A percentile compares a stretch with the other conserved stretches of the same genome.
Evolutionary conservation across 2,329 filamentous ascomycete genomes (phyloP).

Genomic region (Coniella vitis): DNA sequence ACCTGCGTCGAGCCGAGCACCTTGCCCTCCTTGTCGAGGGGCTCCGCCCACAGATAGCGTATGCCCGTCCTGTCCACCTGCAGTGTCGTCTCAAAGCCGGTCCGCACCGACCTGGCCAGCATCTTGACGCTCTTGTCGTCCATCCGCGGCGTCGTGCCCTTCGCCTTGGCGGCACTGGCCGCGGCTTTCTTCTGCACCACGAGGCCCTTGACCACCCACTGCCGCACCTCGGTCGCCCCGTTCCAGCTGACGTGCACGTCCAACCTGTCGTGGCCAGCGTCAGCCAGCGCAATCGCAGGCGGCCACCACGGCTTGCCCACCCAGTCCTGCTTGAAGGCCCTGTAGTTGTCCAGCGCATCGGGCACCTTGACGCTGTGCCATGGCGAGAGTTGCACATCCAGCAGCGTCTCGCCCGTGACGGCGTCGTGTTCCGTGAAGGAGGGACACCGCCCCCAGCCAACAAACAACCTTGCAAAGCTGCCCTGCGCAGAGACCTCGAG

Average conservation of each 20-base stretch:
- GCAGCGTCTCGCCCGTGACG: constrained; percentile 30
- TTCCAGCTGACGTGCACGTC: constrained; percentile 26
- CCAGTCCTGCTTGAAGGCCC: constrained; percentile 24
- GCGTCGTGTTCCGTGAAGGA: constrained; percentile 38
- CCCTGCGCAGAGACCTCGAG: constrained; percentile 17
- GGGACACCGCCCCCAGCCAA: constrained; percentile 40
- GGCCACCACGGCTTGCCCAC: constrained; percentile 21
- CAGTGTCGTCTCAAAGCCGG: constrained; percentile 15
- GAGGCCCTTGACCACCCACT: constrained; percentile 13
- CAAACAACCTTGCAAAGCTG: constrained; percentile 28
- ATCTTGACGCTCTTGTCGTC: not conserved
- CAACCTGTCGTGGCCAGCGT: constrained; percentile 6
- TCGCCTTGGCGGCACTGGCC: not conserved
- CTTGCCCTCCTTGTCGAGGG: constrained; percentile 6
- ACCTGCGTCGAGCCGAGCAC: constrained; percentile 23
- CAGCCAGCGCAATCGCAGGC: constrained; percentile 19
- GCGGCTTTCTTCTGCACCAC: not conserved
- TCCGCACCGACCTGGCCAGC: constrained; percentile 7
- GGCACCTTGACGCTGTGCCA: constrained; percentile 21
- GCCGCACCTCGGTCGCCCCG: constrained; percentile 26
- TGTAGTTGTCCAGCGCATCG: constrained; percentile 20
- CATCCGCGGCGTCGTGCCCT: not conserved
- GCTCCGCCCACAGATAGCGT: constrained; percentile 12
- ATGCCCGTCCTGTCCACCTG: not conserved
- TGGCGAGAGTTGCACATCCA: constrained; percentile 32